Evolutionary conservation across 208 protist species (phyloP).

Genomic region (Tritrichomonas foetus): DNA sequence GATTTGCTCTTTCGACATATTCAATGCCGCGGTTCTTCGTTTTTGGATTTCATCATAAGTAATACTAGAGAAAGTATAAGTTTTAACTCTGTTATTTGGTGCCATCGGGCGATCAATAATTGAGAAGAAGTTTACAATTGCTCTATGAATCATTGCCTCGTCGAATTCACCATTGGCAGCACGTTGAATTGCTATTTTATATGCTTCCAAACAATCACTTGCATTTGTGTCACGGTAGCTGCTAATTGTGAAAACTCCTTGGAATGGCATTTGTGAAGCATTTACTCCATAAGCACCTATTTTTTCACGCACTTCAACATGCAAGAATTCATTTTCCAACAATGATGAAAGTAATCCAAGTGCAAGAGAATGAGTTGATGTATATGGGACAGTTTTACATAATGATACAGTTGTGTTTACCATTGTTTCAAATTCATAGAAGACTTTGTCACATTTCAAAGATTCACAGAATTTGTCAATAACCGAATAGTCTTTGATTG

Average conservation of each 20-base stretch:
- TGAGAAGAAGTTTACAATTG: too few relatives aligned
- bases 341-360: neutral
- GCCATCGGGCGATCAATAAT: too few relatives aligned
- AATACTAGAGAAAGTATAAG: too few relatives aligned
- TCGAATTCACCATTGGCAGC: neutral
- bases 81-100: too few relatives aligned
- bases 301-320: neutral
- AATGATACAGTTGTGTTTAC: neutral
- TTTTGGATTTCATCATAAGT: too few relatives aligned
- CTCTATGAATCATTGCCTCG: neutral
- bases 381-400: neutral
- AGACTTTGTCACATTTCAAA: neutral
- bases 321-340: neutral
- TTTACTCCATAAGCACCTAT: neutral
- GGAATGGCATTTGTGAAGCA: neutral
- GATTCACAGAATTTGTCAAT: neutral
- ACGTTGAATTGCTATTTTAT: neutral
- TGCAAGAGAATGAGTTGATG: too few relatives aligned
- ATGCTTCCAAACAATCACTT: neutral
- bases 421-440: neutral
- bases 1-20: too few relatives aligned
- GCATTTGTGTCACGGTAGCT: neutral
- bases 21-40: too few relatives aligned
- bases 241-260: neutral
- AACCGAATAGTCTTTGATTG: neutral